Evolutionary conservation across 306 rosid species (phyloP).

Genomic region (Cyamopsis tetragonoloba): DNA sequence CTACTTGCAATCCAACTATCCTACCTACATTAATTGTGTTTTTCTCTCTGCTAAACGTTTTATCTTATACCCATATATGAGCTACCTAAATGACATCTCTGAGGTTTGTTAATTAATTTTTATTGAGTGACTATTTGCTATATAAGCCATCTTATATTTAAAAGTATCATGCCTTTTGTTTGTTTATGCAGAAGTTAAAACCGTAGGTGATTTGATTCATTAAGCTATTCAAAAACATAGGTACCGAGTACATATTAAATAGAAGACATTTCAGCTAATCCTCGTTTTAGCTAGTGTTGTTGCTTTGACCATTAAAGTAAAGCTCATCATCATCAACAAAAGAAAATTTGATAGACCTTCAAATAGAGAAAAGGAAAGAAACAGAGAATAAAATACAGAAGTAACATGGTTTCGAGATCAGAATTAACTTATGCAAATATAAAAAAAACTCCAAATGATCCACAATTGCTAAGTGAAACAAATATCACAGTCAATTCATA

Average conservation of each 20-base stretch:
- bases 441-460: neutral
- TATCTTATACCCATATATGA: neutral
- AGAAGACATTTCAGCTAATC: neutral
- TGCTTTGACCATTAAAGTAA: neutral
- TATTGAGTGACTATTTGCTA: neutral
- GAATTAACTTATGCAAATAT: neutral
- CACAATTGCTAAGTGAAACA: neutral
- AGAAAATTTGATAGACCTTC: neutral
- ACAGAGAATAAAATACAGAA: neutral
- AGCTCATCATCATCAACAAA: slow-evolving; percentile 9
- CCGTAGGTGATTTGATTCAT: neutral
- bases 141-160: neutral
- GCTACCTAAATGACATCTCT: neutral
- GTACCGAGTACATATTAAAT: neutral
- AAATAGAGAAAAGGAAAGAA: neutral
- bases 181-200: neutral
- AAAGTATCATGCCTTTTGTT: neutral
- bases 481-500: neutral
- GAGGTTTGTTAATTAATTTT: neutral
- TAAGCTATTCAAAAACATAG: neutral
- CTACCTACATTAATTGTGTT: neutral
- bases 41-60: neutral
- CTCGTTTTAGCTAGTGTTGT: neutral
- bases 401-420: neutral
- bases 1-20: neutral